Base-by-base conservation (phyloP, 2,329 filamentous ascomycete species). In the Ceratocystis destructans region DNA sequence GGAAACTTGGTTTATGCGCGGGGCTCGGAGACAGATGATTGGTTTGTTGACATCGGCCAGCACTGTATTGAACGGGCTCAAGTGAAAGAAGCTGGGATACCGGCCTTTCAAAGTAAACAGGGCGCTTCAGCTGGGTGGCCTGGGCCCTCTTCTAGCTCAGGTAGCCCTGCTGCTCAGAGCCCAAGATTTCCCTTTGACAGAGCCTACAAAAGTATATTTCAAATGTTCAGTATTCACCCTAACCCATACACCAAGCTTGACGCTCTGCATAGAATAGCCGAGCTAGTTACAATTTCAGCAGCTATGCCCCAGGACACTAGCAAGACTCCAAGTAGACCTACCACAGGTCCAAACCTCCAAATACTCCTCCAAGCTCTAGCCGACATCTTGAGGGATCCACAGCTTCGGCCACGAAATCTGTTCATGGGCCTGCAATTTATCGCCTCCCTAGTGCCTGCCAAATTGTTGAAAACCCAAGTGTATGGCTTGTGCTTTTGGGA, bases 21-120 rank as follows among this genome's bases (percentile, higher is more conserved):
- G 63, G 94, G 94, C 2, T 96, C 91, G 53, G 94, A 99, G 77
- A 97, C 93, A 0, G 94, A 97, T 74, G 80, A 80, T 2, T 96
- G 93, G 88, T 94, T 96, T 70, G 80, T 83, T 64, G 83, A 83
- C 15, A 74, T 91, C 5, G 84, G 85, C 2, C 82, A 87, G 70
- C 79, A 87, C 69, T 87, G 84, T 72, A 84, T 86, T 64, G 83
- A 86, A 48, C 79, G 84, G 31, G 83, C 81, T 61, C 82, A 86
- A 62, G 79, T 80, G 2, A 41, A 65, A 41, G 55, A 61, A n/a
- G 28, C 17, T 6, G 41, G 17, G 25, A 59, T 31, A 7, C 0
- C n/a, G 17, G n/a, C 4, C 17, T 31, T 37, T 7, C 15, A 37
- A 17, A 59, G 15, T 37, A n/a, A 17, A 37, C 20, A 59, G 17